Base-by-base conservation (phyloP, 176 grass and related monocot species). In the Zoysia pacifica region DNA sequence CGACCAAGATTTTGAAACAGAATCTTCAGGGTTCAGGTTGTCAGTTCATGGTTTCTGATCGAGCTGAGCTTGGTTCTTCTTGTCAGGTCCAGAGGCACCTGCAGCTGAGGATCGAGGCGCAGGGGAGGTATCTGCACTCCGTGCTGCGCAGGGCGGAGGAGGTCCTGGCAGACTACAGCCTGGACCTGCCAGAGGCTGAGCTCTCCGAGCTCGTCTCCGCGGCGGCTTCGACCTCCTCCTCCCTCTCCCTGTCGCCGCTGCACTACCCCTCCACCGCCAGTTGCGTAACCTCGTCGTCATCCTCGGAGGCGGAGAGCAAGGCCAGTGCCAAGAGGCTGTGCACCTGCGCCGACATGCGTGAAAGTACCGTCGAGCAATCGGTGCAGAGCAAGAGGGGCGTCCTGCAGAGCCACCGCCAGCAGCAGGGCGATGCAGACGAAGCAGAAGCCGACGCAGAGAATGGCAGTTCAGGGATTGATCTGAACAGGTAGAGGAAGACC, bases 51-150 rank as follows among this genome's bases (percentile, higher is more conserved):
- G 52, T 11, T 80, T 28, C 12, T 60, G 46, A 81, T 51, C 73
- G 20, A 52, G 37, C 82, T 9, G 45, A 39, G 14, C 59, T 76
- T 46, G 41, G 45, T 56, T 42, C 7, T 48, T 82, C 42, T 19
- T 43, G 74, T 41, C 62, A 97, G 94, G 94, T 97, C 6, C 89
- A 97, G 86, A 90, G 66, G 35, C 94, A 97, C 56, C 86, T 97
- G 85, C 94, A 97, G 76, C 78, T 90, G 63, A 89, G 94, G 61
- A 94, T 97, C 40, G 94, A 97, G 85, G 91, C 94, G n/a, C 94
- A 97, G 63, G 91, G 89, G 39, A 90, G 89, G 90, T 97, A 97
- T 74, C 82, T 97, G 77, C 89, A 97, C 62, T 88, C 89, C 11
- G 91, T 97, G 67, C 70, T 97, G 35, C 91, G 48, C 69, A 88